phyloP scores from a whole-genome alignment of 169 alveolate genomes.

The Cryptosporidium sp. region DNA sequence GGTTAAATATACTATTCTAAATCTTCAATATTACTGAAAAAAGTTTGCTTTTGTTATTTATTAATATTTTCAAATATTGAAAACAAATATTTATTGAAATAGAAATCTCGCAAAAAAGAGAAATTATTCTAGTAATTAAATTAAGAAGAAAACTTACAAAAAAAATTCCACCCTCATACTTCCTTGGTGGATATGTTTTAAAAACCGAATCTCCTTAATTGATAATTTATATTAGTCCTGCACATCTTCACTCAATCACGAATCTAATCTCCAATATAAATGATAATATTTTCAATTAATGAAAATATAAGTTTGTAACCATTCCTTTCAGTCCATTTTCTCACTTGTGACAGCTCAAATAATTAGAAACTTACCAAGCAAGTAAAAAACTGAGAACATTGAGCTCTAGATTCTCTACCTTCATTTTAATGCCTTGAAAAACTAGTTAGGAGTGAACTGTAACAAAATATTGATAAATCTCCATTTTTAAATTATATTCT shows the following conservation, averaged over 20 bases:
- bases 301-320: not conserved
- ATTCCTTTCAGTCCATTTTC: not conserved
- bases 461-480: not conserved
- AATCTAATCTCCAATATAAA: not conserved
- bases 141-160: slow-evolving; percentile 14
- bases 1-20: no score
- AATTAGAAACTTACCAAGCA: not conserved
- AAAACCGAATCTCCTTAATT: not conserved
- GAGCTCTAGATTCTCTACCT: not conserved
- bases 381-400: not conserved
- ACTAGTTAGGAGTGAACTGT: not conserved
- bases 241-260: not conserved
- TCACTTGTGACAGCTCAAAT: not conserved
- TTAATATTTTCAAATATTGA: not conserved
- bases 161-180: slow-evolving; percentile 32
- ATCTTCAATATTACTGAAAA: not conserved
- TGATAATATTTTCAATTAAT: not conserved
- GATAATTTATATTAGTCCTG: not conserved
- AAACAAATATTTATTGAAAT: no score
- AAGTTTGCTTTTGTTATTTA: no score
- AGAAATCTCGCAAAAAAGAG: not conserved
- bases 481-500: not conserved
- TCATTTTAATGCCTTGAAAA: not conserved
- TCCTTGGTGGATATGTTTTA: slow-evolving; percentile 35
- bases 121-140: no score